Conservation (phyloP, 768 basidiomycete genomes). For the Mycena alexandri region DNA sequence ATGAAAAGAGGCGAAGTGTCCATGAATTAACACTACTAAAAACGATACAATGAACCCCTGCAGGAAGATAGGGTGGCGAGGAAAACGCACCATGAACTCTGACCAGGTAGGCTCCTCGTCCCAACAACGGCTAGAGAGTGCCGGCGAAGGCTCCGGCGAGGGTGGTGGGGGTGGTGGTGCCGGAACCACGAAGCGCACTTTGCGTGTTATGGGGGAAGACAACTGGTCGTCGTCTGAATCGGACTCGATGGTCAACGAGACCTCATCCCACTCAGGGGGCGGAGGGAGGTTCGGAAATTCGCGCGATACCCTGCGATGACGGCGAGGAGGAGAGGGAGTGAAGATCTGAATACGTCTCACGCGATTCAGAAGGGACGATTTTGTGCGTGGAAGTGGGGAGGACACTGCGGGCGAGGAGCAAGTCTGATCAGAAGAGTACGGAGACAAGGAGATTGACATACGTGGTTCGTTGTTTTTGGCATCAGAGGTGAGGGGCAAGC, state of each 20-base stretch:
- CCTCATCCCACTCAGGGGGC: slow-evolving; percentile 8
- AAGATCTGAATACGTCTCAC: not conserved
- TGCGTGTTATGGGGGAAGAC: not conserved
- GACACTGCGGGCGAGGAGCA: no score
- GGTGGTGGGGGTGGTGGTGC: not conserved
- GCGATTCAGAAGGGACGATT: not conserved
- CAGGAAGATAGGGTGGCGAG: not conserved
- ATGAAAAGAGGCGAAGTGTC: no score
- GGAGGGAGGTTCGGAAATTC: slow-evolving; percentile 1
- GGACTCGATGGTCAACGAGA: slow-evolving; percentile 1
- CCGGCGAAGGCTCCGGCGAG: not conserved
- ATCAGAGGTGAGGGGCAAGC: no score
- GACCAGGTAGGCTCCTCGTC: slow-evolving; percentile 9
- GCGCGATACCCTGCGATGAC: not conserved
- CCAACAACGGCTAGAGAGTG: not conserved
- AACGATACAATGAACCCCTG: no score
- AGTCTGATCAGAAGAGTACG: no score
- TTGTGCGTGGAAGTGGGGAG: no score
- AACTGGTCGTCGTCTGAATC: not conserved
- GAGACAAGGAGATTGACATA: no score
- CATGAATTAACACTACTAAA: not conserved
- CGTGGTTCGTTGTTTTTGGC: no score
- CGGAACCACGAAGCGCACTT: slow-evolving; percentile 3
- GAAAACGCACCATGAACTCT: slow-evolving; percentile 16
- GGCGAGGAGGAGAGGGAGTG: not conserved